Conservation (phyloP, 164 flowering plant species). For the Nymphaea colorata region DNA sequence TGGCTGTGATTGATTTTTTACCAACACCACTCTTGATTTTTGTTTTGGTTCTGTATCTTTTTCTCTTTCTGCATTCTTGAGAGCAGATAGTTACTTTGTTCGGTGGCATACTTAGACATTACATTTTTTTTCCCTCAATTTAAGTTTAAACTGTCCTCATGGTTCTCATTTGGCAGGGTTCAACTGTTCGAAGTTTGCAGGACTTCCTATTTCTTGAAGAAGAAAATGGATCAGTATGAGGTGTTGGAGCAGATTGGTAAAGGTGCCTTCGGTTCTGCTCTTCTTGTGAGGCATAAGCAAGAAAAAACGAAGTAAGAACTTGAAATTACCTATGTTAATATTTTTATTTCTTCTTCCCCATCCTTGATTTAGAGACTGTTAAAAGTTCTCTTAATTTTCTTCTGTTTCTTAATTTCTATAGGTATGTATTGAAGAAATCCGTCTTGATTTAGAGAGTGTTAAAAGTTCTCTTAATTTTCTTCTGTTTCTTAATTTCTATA, state of each 20-base stretch:
- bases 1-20: too few relatives aligned
- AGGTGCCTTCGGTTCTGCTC: constrained; percentile 96
- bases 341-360: not conserved
- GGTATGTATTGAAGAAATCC: too few relatives aligned
- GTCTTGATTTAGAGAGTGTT: too few relatives aligned
- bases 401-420: constrained; percentile 11
- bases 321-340: constrained; percentile 1
- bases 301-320: constrained; percentile 79
- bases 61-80: too few relatives aligned
- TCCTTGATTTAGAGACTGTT: too few relatives aligned
- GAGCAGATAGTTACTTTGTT: too few relatives aligned
- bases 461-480: not conserved
- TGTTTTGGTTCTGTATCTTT: too few relatives aligned
- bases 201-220: constrained; percentile 34
- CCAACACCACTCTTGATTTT: too few relatives aligned
- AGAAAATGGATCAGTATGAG: constrained; percentile 90
- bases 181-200: not conserved
- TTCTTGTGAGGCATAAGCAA: constrained; percentile 84
- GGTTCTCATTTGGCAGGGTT: too few relatives aligned
- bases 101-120: too few relatives aligned
- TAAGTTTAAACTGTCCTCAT: too few relatives aligned
- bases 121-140: too few relatives aligned
- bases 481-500: constrained; percentile 11
- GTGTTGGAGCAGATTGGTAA: constrained; percentile 89
- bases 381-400: not conserved